These are phyloP conservation scores for Tricholoma terreum DNA, from an alignment of 768 basidiomycete genomes.

Conservation along the genomic window DNA sequence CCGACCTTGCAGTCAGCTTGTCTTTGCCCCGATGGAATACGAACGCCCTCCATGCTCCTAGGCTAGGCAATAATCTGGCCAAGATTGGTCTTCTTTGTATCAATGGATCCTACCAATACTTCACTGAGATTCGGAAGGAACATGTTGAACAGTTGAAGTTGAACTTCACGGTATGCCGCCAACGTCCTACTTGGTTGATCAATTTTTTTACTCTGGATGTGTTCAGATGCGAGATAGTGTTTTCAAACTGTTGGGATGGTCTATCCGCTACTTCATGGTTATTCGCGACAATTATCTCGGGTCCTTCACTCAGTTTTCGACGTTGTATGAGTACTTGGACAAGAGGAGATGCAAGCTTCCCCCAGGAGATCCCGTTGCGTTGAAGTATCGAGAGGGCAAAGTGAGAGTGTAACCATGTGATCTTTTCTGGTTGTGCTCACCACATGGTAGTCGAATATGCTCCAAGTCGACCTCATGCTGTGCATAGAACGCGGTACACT, in stretches of 20 bases:
- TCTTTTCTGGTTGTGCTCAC: background rate
- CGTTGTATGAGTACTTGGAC: constrained; percentile 79
- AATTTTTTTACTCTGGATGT: background rate
- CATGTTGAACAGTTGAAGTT: constrained; percentile 78
- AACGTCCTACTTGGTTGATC: background rate
- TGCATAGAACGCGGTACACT: constrained; percentile 50
- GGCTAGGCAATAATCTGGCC: constrained; percentile 59
- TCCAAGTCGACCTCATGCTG: constrained; percentile 70
- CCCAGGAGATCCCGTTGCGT: constrained; percentile 76
- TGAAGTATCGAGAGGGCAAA: constrained; percentile 78
- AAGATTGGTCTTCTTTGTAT: constrained; percentile 54
- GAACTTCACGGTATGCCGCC: constrained; percentile 51
- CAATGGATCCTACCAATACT: constrained; percentile 74
- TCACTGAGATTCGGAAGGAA: constrained; percentile 59
- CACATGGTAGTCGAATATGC: constrained; percentile 65
- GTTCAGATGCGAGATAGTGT: constrained; percentile 50
- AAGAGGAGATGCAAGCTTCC: constrained; percentile 55
- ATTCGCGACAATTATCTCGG: constrained; percentile 94
- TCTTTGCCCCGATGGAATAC: constrained; percentile 90
- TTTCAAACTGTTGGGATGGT: constrained; percentile 83
- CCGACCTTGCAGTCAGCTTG: constrained; percentile 56
- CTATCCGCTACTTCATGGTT: constrained; percentile 83
- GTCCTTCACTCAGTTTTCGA: constrained; percentile 89
- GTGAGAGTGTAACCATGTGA: constrained; percentile 36
- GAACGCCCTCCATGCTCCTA: constrained; percentile 62